A percentile compares a stretch with the other conserved stretches of the same genome.
Conservation (phyloP, 2,329 filamentous ascomycete species). For the Claviceps arundinis region DNA sequence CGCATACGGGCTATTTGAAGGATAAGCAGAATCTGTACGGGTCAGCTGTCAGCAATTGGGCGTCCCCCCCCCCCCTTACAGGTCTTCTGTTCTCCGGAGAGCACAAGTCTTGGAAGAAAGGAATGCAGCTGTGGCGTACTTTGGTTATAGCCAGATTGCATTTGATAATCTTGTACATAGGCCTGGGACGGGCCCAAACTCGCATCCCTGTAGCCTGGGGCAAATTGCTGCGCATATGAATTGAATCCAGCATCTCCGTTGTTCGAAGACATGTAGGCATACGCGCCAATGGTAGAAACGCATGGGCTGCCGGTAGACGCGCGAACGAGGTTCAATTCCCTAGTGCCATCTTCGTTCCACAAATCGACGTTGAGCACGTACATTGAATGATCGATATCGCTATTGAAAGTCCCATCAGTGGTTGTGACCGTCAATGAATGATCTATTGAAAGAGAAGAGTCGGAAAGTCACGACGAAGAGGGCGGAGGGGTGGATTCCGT, state of each 20-base stretch:
- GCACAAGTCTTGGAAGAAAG: not conserved
- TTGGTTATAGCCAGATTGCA: slow-evolving; percentile 18
- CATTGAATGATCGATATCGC: slow-evolving; percentile 26
- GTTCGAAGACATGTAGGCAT: slow-evolving; percentile 50
- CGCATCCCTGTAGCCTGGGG: slow-evolving; percentile 25
- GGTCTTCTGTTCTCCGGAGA: not conserved
- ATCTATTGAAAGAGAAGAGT: too few species aligned
- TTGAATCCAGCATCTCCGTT: slow-evolving; percentile 16
- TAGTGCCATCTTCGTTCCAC: slow-evolving; percentile 50
- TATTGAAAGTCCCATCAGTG: slow-evolving; percentile 6
- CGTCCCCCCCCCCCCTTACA: not conserved
- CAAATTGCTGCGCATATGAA: slow-evolving; percentile 21
- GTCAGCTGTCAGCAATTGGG: not conserved
- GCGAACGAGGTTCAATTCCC: slow-evolving; percentile 54
- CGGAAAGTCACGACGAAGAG: too few species aligned
- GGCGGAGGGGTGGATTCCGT: slow-evolving; percentile 18
- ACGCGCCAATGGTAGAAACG: slow-evolving; percentile 68
- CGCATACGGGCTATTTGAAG: slow-evolving; percentile 19
- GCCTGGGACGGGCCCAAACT: slow-evolving; percentile 16
- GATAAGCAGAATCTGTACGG: slow-evolving; percentile 14
- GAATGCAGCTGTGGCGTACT: slow-evolving; percentile 11
- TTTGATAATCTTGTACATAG: slow-evolving; percentile 22
- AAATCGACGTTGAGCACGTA: slow-evolving; percentile 53
- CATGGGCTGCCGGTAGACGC: slow-evolving; percentile 55
- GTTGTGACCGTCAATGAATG: too few species aligned